phyloP scores from a whole-genome alignment of 75 land plant genomes.

The Pinus albicaulis region DNA sequence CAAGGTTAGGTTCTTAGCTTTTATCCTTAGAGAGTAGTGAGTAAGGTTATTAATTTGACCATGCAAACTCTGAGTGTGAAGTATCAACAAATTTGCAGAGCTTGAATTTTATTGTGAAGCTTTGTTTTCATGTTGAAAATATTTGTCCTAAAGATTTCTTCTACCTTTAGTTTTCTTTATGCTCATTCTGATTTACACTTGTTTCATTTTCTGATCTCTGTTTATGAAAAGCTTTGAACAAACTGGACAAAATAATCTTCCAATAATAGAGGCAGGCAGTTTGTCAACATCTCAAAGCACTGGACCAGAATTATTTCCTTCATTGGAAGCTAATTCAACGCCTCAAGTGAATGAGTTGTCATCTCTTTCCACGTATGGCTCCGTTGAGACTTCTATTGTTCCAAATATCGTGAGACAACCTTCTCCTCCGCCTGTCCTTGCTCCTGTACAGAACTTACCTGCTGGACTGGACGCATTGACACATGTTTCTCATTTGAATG shows the following conservation, averaged over 20 bases:
- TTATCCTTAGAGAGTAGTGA: neutral
- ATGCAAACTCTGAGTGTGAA: neutral
- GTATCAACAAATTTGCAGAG: neutral
- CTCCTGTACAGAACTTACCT: constrained; percentile 61
- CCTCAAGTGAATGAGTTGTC: constrained; percentile 28
- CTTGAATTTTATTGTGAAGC: constrained; percentile 4
- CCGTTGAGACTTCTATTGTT: constrained; percentile 30
- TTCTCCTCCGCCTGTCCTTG: constrained; percentile 87
- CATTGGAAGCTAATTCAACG: constrained; percentile 21
- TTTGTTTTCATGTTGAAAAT: neutral
- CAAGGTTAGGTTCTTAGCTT: constrained; percentile 55
- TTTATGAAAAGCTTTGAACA: constrained; percentile 26
- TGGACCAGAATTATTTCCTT: constrained; percentile 22
- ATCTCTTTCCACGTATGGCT: constrained; percentile 28
- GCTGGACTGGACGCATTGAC: constrained; percentile 24
- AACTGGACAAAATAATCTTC: constrained; percentile 18
- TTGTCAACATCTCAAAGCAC: constrained; percentile 26
- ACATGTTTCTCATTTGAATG: constrained; percentile 40
- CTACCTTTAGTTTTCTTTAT: neutral
- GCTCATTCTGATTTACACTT: neutral
- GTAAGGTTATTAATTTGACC: constrained; percentile 4
- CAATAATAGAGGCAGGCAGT: constrained; percentile 8
- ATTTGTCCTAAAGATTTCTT: neutral
- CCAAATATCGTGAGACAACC: constrained; percentile 64
- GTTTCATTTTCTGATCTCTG: neutral